phyloP scores from a whole-genome alignment of 805 yeast genomes.

The Zygosaccharomyces kombuchaensis region DNA sequence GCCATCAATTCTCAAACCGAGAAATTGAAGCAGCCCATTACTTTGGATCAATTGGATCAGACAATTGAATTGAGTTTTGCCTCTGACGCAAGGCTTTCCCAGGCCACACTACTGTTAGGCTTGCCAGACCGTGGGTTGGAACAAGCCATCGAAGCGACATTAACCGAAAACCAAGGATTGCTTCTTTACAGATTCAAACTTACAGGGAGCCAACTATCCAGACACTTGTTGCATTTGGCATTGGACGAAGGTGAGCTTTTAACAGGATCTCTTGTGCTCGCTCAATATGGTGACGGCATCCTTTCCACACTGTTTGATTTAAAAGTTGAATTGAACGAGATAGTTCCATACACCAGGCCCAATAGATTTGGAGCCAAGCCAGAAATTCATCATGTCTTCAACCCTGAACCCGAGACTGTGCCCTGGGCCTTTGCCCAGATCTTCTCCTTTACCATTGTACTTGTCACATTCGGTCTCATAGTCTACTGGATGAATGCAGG shows the following conservation, averaged over 20 bases:
- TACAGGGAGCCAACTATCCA: conserved; percentile 19
- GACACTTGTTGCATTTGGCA: conserved; percentile 23
- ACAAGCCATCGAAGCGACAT: conserved; percentile 17
- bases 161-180: conserved; percentile 17
- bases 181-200: conserved; percentile 16
- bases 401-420: conserved; percentile 48
- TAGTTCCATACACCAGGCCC: conserved; percentile 16
- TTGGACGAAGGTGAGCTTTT: conserved; percentile 14
- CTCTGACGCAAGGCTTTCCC: conserved; percentile 20
- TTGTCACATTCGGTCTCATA: conserved; percentile 41
- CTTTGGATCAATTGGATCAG: conserved; percentile 15
- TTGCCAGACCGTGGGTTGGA: conserved; percentile 25
- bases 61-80: conserved; percentile 21
- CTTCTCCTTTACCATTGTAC: conserved; percentile 44
- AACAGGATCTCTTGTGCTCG: conserved; percentile 23
- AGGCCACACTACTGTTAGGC: conserved; percentile 26
- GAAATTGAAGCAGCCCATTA: conserved; percentile 11
- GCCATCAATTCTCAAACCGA: conserved; percentile 9
- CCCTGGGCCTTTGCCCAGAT: conserved; percentile 47
- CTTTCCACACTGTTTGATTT: conserved; percentile 21
- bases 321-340: conserved; percentile 7
- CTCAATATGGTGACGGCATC: conserved; percentile 12
- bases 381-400: conserved; percentile 63
- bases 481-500: conserved; percentile 40
- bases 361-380: conserved; percentile 44